Conservation (phyloP, 306 rosid genomes). For the Acacia acuminata region DNA sequence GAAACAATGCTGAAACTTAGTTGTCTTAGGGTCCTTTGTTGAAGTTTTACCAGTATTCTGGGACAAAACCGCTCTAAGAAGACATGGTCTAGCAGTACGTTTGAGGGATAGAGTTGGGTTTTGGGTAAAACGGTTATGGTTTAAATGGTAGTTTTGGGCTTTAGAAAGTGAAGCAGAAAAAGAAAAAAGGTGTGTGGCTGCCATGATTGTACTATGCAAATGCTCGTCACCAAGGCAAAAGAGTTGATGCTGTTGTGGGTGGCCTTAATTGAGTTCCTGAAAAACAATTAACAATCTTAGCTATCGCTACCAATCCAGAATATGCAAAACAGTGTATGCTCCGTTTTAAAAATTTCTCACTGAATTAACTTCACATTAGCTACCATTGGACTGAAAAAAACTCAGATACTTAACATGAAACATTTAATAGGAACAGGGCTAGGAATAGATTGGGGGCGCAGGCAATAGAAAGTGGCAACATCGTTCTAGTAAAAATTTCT, state of each 20-base stretch:
- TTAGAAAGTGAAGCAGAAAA: conserved; percentile 48
- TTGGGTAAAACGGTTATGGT: conserved; percentile 44
- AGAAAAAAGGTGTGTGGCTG: conserved; percentile 49
- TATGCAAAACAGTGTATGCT: neutral
- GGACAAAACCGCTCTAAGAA: conserved; percentile 64
- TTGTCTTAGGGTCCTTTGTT: conserved; percentile 28
- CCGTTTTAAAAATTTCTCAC: neutral
- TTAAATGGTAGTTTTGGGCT: conserved; percentile 32
- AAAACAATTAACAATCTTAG: neutral
- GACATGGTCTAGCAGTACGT: conserved; percentile 30
- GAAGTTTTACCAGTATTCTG: conserved; percentile 50
- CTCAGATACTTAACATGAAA: neutral
- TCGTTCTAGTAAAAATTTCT: no score
- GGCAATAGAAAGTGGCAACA: no score
- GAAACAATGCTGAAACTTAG: conserved; percentile 72
- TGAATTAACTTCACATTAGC: neutral
- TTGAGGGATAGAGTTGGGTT: conserved; percentile 31
- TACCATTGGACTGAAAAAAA: neutral
- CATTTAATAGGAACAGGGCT: neutral
- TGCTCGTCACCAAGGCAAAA: neutral
- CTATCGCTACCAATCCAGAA: neutral
- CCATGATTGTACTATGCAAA: conserved; percentile 46
- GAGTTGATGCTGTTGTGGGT: neutral
- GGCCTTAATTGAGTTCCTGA: conserved; percentile 8
- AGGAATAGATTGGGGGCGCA: no score